These are phyloP conservation scores for Neobulgaria alba DNA, from an alignment of 2,329 filamentous ascomycete genomes.

Conservation along the genomic window DNA sequence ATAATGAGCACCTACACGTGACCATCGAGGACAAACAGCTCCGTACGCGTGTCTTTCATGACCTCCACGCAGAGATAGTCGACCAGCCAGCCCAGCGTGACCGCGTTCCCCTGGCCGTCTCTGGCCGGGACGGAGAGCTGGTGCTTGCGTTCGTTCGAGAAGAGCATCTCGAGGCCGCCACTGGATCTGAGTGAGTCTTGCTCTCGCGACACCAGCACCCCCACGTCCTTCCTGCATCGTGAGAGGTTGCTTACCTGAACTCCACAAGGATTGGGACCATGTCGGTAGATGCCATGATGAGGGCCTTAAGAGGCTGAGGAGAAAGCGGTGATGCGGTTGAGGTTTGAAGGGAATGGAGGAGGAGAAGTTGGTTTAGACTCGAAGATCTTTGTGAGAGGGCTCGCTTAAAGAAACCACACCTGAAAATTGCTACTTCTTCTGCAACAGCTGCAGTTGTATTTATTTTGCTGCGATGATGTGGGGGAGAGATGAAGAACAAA, in stretches of 20 bases:
- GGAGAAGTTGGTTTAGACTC: not conserved
- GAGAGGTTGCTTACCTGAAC: slow-evolving; percentile 39
- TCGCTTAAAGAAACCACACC: not conserved
- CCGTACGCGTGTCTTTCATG: slow-evolving; percentile 79
- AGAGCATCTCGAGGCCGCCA: slow-evolving; percentile 90
- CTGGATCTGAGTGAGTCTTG: slow-evolving; percentile 35
- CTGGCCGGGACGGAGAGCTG: slow-evolving; percentile 57
- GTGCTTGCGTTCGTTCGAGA: slow-evolving; percentile 72
- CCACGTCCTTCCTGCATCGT: slow-evolving; percentile 6
- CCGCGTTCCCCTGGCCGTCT: slow-evolving; percentile 48
- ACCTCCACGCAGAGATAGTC: slow-evolving; percentile 68
- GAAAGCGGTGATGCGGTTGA: not conserved
- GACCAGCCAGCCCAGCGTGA: slow-evolving; percentile 70
- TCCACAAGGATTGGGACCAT: slow-evolving; percentile 59
- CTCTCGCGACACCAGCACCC: no score
- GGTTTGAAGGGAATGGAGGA: not conserved
- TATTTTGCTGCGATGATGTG: no score
- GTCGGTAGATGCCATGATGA: slow-evolving; percentile 20
- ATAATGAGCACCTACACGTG: slow-evolving; percentile 86
- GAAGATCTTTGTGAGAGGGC: not conserved
- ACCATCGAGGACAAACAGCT: slow-evolving; percentile 80
- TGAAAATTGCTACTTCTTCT: not conserved
- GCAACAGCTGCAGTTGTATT: no score
- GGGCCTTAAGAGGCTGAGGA: not conserved
- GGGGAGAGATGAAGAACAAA: no score